Evolutionary conservation across 2,329 filamentous ascomycete genomes (phyloP).

Genomic region (Diaporthe nobilis): DNA sequence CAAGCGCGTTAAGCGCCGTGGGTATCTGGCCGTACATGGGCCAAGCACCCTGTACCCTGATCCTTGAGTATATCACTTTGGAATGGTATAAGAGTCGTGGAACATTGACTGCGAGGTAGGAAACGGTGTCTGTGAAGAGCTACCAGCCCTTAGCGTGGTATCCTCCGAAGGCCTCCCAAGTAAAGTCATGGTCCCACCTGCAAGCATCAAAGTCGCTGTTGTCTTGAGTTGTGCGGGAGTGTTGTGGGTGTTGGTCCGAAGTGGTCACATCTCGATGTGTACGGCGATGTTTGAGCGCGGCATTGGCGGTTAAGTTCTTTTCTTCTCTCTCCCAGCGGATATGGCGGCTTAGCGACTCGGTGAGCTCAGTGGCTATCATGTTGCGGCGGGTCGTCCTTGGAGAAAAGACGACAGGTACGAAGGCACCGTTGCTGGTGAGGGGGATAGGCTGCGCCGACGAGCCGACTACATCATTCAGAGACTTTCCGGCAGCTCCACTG

Average conservation of each 20-base stretch:
- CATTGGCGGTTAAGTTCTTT: slow-evolving; percentile 89
- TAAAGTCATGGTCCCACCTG: slow-evolving; percentile 90
- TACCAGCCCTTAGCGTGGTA: slow-evolving; percentile 92
- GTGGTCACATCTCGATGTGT: slow-evolving; percentile 93
- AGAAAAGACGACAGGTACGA: slow-evolving; percentile 78
- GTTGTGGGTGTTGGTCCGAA: slow-evolving; percentile 84
- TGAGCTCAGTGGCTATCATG: slow-evolving; percentile 95
- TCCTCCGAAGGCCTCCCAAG: slow-evolving; percentile 81
- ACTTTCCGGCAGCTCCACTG: slow-evolving; percentile 62
- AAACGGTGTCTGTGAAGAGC: slow-evolving; percentile 40
- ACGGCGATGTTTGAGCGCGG: slow-evolving; percentile 89
- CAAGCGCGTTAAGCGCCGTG: background rate
- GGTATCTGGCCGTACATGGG: background rate
- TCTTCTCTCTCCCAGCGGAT: slow-evolving; percentile 96
- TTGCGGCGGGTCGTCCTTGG: slow-evolving; percentile 93
- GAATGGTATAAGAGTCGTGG: background rate
- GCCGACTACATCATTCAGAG: slow-evolving; percentile 74
- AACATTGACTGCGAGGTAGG: background rate
- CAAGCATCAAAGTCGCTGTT: slow-evolving; percentile 74
- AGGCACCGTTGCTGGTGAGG: slow-evolving; percentile 74
- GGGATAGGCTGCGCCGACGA: slow-evolving; percentile 79
- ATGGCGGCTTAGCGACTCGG: slow-evolving; percentile 90
- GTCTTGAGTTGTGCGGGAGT: slow-evolving; percentile 68
- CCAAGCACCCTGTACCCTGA: background rate
- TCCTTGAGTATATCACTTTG: slow-evolving; percentile 27